phyloP scores from a whole-genome alignment of 2,329 filamentous ascomycete genomes.

The Colletotrichum sp. region DNA sequence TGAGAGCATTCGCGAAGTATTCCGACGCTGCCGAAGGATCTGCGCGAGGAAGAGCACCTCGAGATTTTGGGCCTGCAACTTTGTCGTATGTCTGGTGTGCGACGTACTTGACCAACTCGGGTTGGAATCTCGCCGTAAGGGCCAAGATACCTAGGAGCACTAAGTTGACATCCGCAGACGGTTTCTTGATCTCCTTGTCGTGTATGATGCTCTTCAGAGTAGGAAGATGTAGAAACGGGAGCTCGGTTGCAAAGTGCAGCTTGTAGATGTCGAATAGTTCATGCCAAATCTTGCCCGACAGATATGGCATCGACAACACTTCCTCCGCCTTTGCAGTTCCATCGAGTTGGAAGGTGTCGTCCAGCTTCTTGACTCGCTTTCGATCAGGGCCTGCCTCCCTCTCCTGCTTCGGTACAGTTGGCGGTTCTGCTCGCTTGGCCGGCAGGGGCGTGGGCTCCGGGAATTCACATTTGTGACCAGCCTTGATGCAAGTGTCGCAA shows the following conservation, averaged over 20 bases:
- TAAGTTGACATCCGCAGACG: slow-evolving; percentile 55
- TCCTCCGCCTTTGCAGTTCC: slow-evolving; percentile 54
- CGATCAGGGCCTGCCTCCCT: slow-evolving; percentile 51
- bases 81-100: slow-evolving; percentile 37
- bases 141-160: slow-evolving; percentile 71
- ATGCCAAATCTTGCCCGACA: slow-evolving; percentile 71
- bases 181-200: slow-evolving; percentile 38
- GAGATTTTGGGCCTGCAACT: slow-evolving; percentile 35
- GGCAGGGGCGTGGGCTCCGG: slow-evolving; percentile 48
- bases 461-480: slow-evolving; percentile 75
- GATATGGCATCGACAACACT: slow-evolving; percentile 63
- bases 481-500: slow-evolving; percentile 77
- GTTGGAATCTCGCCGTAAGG: slow-evolving; percentile 72
- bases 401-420: slow-evolving; percentile 41
- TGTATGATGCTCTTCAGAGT: slow-evolving; percentile 62
- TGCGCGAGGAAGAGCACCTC: slow-evolving; percentile 35
- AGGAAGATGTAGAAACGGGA: slow-evolving; percentile 73
- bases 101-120: slow-evolving; percentile 61
- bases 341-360: slow-evolving; percentile 46
- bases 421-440: slow-evolving; percentile 47
- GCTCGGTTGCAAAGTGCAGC: slow-evolving; percentile 73
- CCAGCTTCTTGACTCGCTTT: slow-evolving; percentile 51
- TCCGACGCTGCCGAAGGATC: slow-evolving; percentile 65
- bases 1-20: slow-evolving; percentile 67
- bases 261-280: slow-evolving; percentile 74